Evolutionary conservation across 176 grass and related monocot genomes (phyloP), one percentile per base, ranked within the genome.

Genomic region (Tuctoria greenei): DNA sequence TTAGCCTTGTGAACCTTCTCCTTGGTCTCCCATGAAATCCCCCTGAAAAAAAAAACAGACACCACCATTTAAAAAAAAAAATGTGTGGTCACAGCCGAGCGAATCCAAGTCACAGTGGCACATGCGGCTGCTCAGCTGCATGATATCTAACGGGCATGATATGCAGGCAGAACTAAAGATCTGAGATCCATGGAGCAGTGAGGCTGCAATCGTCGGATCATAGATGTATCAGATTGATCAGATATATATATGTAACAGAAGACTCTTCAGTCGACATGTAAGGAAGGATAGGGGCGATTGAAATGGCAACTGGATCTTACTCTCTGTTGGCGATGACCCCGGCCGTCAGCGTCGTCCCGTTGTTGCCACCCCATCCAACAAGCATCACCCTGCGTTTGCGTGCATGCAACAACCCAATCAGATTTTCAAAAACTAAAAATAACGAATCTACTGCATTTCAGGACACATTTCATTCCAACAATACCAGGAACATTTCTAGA

Each of bases 1-100:
- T 98, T 98, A 72, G 95, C 95, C 27, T 90, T 91, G 82, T 98
- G 95, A 64, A 98, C 89, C 79, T 88, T 92, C 68, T 98, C 95
- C 82, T 95, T 98, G 13, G 95, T 98, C 9, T 83, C 95, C 95
- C 95, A 98, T 51, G 95, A 98, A 44, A 98, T 94, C 23, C 95
- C 95, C 82, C 95, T 98, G 73, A 52, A 4, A 35, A 17, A 14
- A 21, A 6, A 14, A 11, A 38, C 36, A 20, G 37, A 31, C 17
- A 58, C 9, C 23, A 26, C 23, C 55, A 58, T n/a, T n/a, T n/a
- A 58, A 21, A 58, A 26, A 26, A 55, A 20, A 55, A 55, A n/a
- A 55, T 8, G 23, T 23, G 20, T 23, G 20, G 8, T 55, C 10
- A 0, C 2, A 20, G 3, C 5, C 17, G 17, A 20, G 49, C 51